Conservation (phyloP, 1,139 yeast genomes). For the Geotrichum aggregatum region DNA sequence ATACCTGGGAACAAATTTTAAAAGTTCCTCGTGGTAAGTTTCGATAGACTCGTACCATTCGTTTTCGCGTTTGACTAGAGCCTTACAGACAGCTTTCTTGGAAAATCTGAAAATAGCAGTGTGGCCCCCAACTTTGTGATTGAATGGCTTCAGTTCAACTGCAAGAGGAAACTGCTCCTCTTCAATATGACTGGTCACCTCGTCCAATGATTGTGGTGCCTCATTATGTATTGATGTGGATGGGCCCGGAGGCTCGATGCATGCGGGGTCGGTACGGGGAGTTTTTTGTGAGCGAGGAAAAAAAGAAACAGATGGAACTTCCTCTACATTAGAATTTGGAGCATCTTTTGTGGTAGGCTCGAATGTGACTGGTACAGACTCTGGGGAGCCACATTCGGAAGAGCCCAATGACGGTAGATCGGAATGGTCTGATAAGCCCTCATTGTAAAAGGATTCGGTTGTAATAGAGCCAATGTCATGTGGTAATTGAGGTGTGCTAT, state of each 20-base stretch:
- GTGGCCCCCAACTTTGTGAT: conserved; percentile 96
- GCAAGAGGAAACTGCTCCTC: conserved; percentile 35
- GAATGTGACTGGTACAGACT: background rate
- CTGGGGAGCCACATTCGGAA: background rate
- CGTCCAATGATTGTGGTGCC: background rate
- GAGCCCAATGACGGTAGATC: background rate
- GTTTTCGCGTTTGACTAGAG: conserved; percentile 83
- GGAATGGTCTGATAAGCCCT: too few relatives aligned
- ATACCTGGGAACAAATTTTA: conserved; percentile 85
- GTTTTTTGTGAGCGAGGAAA: conserved; percentile 51
- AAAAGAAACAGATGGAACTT: conserved; percentile 55
- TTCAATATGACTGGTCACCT: background rate
- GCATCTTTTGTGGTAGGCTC: background rate
- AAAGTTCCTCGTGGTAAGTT: conserved; percentile 64
- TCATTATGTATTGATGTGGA: background rate
- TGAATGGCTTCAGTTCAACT: conserved; percentile 81
- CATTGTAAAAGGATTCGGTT: too few relatives aligned
- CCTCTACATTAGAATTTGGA: conserved; percentile 20
- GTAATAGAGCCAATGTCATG: too few relatives aligned
- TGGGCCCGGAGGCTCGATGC: background rate
- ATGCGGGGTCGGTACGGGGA: conserved; percentile 2
- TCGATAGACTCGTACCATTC: conserved; percentile 89
- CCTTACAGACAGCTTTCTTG: conserved; percentile 92
- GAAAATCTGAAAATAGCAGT: conserved; percentile 93
- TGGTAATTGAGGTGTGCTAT: too few relatives aligned